phyloP scores from a whole-genome alignment of 2,329 filamentous ascomycete genomes.

The Fusarium mexicanum region DNA sequence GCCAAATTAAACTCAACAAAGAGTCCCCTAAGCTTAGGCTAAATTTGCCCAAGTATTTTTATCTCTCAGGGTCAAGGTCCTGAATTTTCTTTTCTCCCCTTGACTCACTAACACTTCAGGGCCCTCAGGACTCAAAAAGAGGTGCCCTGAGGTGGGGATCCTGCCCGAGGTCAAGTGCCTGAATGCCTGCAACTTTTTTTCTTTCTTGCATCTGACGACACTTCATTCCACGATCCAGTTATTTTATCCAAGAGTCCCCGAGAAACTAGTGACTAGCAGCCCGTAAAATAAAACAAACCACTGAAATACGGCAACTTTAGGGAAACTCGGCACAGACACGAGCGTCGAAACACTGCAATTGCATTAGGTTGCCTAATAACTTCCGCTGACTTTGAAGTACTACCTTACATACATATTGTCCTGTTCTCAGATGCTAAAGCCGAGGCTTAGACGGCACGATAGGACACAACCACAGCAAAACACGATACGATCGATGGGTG shows the following conservation, averaged over 20 bases:
- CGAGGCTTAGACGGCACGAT: constrained; percentile 17
- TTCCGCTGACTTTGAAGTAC: background rate
- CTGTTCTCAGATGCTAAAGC: constrained; percentile 1
- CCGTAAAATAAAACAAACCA: constrained; percentile 15
- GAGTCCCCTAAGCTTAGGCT: no score
- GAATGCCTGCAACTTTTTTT: background rate
- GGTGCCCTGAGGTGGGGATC: constrained; percentile 4
- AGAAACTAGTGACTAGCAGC: constrained; percentile 1
- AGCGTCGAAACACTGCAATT: constrained; percentile 11
- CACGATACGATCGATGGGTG: constrained; percentile 7
- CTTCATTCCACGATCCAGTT: constrained; percentile 24
- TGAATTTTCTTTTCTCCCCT: no score
- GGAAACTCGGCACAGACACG: constrained; percentile 17
- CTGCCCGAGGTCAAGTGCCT: background rate
- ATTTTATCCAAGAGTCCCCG: background rate
- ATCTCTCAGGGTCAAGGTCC: no score
- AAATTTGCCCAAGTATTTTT: no score
- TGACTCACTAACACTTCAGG: background rate
- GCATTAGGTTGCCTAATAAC: background rate
- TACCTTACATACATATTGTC: background rate
- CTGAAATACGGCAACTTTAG: constrained; percentile 11
- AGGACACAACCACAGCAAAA: background rate
- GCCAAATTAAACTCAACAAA: no score
- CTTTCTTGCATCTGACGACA: constrained; percentile 14
- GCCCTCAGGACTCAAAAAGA: background rate